These are phyloP conservation scores for Xylariaceae sp. DNA, from an alignment of 2,329 filamentous ascomycete genomes.

Conservation along the genomic window DNA sequence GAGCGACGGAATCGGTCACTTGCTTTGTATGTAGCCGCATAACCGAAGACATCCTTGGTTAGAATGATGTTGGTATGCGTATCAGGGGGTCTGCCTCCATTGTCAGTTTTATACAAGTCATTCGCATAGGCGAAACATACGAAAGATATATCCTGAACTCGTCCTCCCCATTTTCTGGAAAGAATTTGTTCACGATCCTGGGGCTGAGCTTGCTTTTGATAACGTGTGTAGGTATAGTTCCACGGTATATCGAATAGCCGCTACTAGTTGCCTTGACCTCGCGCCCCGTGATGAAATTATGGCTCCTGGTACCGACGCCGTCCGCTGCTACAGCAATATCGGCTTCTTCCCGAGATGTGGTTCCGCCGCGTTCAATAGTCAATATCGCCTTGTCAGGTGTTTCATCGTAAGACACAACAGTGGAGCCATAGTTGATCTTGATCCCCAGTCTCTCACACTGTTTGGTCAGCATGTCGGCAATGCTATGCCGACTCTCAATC, in stretches of 20 bases:
- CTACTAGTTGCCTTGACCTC: slow-evolving; percentile 21
- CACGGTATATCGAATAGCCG: slow-evolving; percentile 22
- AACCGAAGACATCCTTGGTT: slow-evolving; percentile 4
- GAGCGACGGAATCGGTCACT: background rate
- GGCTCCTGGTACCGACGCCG: slow-evolving; percentile 27
- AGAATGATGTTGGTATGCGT: background rate
- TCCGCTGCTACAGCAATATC: slow-evolving; percentile 30
- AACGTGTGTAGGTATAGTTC: slow-evolving; percentile 12
- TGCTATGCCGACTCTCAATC: slow-evolving; percentile 3
- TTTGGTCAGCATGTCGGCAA: background rate
- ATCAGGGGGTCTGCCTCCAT: background rate
- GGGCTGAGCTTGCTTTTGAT: background rate
- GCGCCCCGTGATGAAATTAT: slow-evolving; percentile 18
- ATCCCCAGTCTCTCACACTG: slow-evolving; percentile 6
- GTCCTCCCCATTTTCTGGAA: background rate
- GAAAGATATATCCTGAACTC: background rate
- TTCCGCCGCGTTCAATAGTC: slow-evolving; percentile 11
- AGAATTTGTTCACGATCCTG: background rate
- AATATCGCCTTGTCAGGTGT: slow-evolving; percentile 1
- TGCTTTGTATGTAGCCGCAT: slow-evolving; percentile 1
- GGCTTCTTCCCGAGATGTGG: slow-evolving; percentile 17
- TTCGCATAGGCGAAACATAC: background rate
- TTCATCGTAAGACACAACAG: slow-evolving; percentile 1
- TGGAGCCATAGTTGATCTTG: slow-evolving; percentile 4
- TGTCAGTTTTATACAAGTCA: background rate